phyloP scores from a whole-genome alignment of 148 eudicot genomes.

The Camellia sinensis region DNA sequence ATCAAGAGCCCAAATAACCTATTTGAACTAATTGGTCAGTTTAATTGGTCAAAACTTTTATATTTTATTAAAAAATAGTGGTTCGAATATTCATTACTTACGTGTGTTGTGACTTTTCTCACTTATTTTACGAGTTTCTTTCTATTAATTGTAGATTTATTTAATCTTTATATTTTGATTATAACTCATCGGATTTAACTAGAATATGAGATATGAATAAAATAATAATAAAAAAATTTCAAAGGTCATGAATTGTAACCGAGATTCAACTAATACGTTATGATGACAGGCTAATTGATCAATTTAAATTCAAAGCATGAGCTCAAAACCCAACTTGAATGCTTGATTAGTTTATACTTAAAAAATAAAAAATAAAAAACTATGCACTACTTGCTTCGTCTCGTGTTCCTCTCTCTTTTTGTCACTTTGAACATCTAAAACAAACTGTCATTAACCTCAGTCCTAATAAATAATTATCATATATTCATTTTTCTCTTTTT shows the following conservation, averaged over 20 bases:
- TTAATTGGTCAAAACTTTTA: no score
- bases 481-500: background rate
- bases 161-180: no score
- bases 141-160: no score
- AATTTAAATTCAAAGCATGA: background rate
- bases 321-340: slow-evolving; percentile 1
- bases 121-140: no score
- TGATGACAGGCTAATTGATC: background rate
- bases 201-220: no score
- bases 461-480: slow-evolving; percentile 4
- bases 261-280: background rate
- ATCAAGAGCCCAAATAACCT: background rate
- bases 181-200: no score
- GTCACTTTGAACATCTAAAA: background rate
- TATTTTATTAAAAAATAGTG: no score
- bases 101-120: no score
- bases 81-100: no score
- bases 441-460: background rate
- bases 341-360: background rate
- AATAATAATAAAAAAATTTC: background rate
- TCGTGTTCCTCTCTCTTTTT: slow-evolving; percentile 14
- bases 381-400: background rate
- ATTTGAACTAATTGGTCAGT: no score
- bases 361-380: background rate
- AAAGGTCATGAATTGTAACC: background rate